A percentile compares a stretch with the other conserved stretches of the same genome.
phyloP scores from a whole-genome alignment of 305 asterid genomes.

The Solanum hybrid region DNA sequence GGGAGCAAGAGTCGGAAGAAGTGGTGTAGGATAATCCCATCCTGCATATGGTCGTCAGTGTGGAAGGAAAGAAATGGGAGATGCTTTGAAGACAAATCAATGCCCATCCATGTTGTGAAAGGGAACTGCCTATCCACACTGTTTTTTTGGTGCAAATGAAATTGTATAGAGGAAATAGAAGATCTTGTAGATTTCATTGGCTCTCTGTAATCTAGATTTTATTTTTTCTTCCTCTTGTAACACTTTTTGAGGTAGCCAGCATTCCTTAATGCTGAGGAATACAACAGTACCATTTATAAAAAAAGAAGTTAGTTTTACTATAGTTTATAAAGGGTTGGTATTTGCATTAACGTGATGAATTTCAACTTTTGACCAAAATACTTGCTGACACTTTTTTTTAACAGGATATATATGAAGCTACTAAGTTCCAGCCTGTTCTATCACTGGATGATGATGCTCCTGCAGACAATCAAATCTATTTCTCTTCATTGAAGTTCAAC shows the following conservation, averaged over 20 bases:
- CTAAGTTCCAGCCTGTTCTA: conserved; percentile 73
- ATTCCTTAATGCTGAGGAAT: neutral
- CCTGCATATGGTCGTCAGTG: neutral
- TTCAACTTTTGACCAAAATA: neutral
- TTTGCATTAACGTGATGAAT: neutral
- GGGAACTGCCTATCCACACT: neutral
- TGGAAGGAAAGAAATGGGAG: neutral
- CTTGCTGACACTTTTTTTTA: conserved; percentile 10
- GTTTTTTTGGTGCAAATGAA: neutral
- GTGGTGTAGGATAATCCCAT: neutral
- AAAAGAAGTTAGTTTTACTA: neutral
- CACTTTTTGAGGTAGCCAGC: neutral
- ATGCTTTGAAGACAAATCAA: neutral
- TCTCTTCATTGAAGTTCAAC: conserved; percentile 59
- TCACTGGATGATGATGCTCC: conserved; percentile 46
- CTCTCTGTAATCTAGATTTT: neutral
- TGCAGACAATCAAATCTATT: conserved; percentile 41
- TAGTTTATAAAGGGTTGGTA: neutral
- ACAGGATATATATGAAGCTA: conserved; percentile 96
- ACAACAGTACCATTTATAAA: neutral
- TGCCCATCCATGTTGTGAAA: neutral
- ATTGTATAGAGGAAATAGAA: neutral
- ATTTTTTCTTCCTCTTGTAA: neutral
- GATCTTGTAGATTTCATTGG: neutral
- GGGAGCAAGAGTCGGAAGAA: neutral